Base-by-base conservation (phyloP, 2,329 filamentous ascomycete species). In the Hawksworthiomyces lignivorus region DNA sequence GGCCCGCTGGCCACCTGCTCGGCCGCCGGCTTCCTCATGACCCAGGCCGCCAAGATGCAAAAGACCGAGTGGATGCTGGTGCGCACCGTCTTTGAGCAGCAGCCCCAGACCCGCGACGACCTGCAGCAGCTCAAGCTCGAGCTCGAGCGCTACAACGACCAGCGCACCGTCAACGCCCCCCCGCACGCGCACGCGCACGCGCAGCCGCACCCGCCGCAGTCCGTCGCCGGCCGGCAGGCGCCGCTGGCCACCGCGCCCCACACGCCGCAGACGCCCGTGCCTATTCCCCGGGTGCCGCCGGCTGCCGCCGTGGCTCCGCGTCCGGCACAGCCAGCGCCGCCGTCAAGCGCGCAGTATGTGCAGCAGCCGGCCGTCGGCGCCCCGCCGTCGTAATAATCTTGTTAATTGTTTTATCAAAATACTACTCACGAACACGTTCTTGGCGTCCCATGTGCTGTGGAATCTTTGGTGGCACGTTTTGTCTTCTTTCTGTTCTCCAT, bases 61-160 rank as follows among this genome's bases (percentile, higher is more conserved):
- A 69, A 75, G n/a, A 65, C 74, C 14, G 85, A 94, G 56, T 82
- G 92, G 74, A 70, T 75, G 42, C 77, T 92, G 21, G 75, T 96
- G 48, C 72, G 75, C 39, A 70, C 74, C 29, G 80, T 90, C 12
- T 70, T 87, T 19, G 72, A 80, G 37, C 68, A 72, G 10, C 80
- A 87, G 41, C 77, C 79, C 1, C 72, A 71, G 18, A 77, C 85
- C 0, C 70, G 77, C 18, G 72, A 79, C 2, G 78, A 88, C 53
- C 59, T 82, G 15, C 63, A 69, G 38, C 67, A 76, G 40, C 62
- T 82, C 4, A 75, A 73, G 27, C 60, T 62, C 34, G 62, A 80
- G 17, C 56, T 82, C 11, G 76, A 77, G 41, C 70, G 68, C 48
- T 48, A 35, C 18, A 45, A 47, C 9, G 42, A 45, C n/a, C 44